Evolutionary conservation across 164 flowering plant species (phyloP).

Genomic region (Kalanchoe fedtschenkoi): DNA sequence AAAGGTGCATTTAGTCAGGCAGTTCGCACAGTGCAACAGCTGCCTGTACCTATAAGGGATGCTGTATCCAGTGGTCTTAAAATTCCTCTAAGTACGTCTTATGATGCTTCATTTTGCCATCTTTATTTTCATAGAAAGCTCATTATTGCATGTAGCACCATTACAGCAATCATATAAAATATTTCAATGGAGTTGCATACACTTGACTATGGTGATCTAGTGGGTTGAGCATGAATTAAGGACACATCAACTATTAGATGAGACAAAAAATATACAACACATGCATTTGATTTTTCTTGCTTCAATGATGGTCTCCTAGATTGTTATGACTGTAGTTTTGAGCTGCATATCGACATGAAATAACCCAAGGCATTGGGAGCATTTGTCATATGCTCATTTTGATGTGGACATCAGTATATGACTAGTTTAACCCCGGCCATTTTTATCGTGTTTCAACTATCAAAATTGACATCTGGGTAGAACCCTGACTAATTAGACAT

Average conservation of each 20-base stretch:
- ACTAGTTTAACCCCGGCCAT: neutral
- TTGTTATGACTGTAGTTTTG: neutral
- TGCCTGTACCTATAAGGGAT: slow-evolving; percentile 63
- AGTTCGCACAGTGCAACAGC: slow-evolving; percentile 54
- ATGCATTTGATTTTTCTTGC: neutral
- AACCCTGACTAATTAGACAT: no score
- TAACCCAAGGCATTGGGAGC: neutral
- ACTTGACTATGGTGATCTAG: neutral
- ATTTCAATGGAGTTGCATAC: neutral
- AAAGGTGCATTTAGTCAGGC: slow-evolving; percentile 67
- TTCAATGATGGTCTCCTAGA: neutral
- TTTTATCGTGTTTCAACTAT: neutral
- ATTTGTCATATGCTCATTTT: neutral
- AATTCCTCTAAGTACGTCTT: slow-evolving; percentile 56
- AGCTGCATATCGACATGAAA: neutral
- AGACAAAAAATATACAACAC: no score
- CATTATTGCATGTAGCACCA: neutral
- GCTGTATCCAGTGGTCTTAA: slow-evolving; percentile 45
- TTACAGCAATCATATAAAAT: neutral
- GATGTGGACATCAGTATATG: neutral
- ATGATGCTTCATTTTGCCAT: neutral
- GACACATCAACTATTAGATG: neutral
- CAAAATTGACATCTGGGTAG: no score
- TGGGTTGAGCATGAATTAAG: neutral
- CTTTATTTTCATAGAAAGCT: neutral